A percentile compares a stretch with the other conserved stretches of the same genome.
Evolutionary conservation across 257 asterid species (phyloP).

Genomic region (Solanum pennellii): DNA sequence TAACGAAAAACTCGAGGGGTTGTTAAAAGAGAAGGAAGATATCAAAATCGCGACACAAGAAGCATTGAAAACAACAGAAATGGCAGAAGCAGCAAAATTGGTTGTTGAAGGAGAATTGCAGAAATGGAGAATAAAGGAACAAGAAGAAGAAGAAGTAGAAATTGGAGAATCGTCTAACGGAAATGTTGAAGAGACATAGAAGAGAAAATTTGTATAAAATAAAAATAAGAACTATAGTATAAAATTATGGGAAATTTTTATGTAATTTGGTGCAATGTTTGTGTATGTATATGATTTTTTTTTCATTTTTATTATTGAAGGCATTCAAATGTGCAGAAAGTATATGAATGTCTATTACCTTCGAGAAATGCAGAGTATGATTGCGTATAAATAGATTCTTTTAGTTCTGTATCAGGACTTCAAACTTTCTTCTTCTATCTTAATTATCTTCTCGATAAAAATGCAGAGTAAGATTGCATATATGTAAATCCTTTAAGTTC

Average conservation of each 20-base stretch:
- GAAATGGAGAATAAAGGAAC: slow-evolving; percentile 73
- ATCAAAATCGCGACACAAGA: slow-evolving; percentile 49
- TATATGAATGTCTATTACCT: not conserved
- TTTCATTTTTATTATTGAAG: not conserved
- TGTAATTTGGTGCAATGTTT: not conserved
- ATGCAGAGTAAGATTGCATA: not conserved
- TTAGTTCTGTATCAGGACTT: not conserved
- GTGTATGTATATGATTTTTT: not conserved
- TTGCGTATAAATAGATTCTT: not conserved
- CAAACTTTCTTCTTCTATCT: no score
- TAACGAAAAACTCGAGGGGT: slow-evolving; percentile 38
- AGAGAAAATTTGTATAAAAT: not conserved
- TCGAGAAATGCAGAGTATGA: not conserved
- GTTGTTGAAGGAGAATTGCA: slow-evolving; percentile 79
- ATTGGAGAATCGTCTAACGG: slow-evolving; percentile 46
- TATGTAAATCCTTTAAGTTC: no score
- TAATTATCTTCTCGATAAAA: fast-evolving
- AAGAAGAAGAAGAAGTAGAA: slow-evolving; percentile 42
- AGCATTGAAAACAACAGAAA: slow-evolving; percentile 63
- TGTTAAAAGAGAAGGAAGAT: slow-evolving; percentile 52
- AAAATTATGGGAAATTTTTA: not conserved
- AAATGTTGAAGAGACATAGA: slow-evolving; percentile 1
- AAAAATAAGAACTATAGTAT: not conserved
- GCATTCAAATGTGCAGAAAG: not conserved
- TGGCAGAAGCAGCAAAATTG: slow-evolving; percentile 79